Percentiles rank a stretch among this genome's conserved stretches.
These are phyloP conservation scores for Boletus pseudo-olivaceus DNA, from an alignment of 768 basidiomycete species.

Conservation along the genomic window DNA sequence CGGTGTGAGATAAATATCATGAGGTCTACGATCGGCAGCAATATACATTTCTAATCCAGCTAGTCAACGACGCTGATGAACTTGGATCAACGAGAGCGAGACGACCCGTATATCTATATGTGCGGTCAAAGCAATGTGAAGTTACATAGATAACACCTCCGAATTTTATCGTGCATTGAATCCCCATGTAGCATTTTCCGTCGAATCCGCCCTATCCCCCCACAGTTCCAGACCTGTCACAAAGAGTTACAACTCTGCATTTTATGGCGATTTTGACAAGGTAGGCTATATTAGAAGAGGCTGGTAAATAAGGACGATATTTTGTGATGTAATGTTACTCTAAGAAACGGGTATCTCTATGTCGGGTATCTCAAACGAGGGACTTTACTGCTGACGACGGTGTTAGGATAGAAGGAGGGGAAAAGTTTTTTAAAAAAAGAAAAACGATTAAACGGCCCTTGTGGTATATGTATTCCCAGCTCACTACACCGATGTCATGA, in stretches of 20 bases:
- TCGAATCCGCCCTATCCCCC: no score
- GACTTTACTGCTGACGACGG: background rate
- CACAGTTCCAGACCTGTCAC: no score
- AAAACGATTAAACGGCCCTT: background rate
- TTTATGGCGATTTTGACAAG: background rate
- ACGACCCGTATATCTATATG: slow-evolving; percentile 11
- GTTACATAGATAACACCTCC: background rate
- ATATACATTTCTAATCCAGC: slow-evolving; percentile 12
- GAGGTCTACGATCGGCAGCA: slow-evolving; percentile 5
- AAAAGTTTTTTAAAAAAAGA: background rate
- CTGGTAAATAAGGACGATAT: background rate
- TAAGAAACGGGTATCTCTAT: background rate
- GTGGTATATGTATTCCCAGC: background rate
- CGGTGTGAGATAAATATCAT: background rate
- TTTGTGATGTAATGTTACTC: background rate
- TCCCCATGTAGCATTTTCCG: no score
- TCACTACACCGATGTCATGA: slow-evolving; percentile 1
- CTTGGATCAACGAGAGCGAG: background rate
- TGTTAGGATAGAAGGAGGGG: background rate
- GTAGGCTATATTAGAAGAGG: background rate
- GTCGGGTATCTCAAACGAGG: background rate
- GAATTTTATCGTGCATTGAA: no score
- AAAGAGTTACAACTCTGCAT: background rate
- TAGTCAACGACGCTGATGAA: slow-evolving; percentile 12
- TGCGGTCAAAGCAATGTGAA: slow-evolving; percentile 3